These are phyloP conservation scores for Russula vinacea DNA, from an alignment of 768 basidiomycete species.

Conservation along the genomic window DNA sequence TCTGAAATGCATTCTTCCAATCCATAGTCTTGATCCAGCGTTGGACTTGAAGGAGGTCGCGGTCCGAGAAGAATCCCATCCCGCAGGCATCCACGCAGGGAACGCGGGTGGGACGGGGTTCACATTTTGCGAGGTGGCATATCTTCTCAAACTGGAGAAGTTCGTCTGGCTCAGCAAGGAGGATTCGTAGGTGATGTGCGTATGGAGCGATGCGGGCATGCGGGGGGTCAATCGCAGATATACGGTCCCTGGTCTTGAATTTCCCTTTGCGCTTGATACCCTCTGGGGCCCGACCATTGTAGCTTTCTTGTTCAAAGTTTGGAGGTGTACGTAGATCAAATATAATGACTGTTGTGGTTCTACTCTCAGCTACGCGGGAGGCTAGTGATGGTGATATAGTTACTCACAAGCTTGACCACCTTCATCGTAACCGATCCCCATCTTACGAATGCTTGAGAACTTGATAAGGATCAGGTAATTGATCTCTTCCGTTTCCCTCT, in stretches of 20 bases:
- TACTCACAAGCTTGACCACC: constrained; percentile 15
- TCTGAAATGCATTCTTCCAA: constrained; percentile 74
- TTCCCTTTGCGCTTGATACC: constrained; percentile 37
- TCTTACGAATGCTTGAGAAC: constrained; percentile 24
- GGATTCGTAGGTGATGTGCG: constrained; percentile 64
- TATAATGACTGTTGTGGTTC: constrained; percentile 11
- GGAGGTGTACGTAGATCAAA: constrained; percentile 46
- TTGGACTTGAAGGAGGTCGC: constrained; percentile 46
- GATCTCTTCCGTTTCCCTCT: constrained; percentile 22
- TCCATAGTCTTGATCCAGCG: constrained; percentile 46
- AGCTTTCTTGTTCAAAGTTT: constrained; percentile 55
- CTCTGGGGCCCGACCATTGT: constrained; percentile 50
- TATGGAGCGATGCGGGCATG: constrained; percentile 64
- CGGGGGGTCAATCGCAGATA: constrained; percentile 55
- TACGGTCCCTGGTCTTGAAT: constrained; percentile 51
- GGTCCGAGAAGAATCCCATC: constrained; percentile 50
- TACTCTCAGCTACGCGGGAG: not conserved
- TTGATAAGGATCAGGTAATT: constrained; percentile 16
- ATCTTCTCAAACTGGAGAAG: constrained; percentile 51
- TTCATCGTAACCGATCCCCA: constrained; percentile 25
- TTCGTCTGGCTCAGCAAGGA: constrained; percentile 52
- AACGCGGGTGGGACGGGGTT: constrained; percentile 33
- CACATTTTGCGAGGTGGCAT: constrained; percentile 50
- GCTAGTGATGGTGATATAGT: not conserved
- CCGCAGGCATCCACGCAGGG: constrained; percentile 47